Evolutionary conservation across 805 yeast genomes (phyloP).

Genomic region (Lachancea lanzarotensis): DNA sequence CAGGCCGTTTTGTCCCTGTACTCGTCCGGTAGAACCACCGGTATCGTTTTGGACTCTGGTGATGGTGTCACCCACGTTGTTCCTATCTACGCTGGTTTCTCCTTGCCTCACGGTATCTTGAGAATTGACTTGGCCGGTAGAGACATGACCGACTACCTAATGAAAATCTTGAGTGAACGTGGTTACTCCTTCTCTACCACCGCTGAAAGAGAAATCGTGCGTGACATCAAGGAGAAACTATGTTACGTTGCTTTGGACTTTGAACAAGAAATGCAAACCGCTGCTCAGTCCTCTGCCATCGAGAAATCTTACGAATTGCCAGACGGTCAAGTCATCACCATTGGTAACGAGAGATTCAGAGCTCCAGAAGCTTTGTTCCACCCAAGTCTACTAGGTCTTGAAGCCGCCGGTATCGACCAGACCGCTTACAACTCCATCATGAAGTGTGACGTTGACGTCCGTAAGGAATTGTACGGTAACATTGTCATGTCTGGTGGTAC

Average conservation of each 20-base stretch:
- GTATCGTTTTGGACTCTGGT: conserved; percentile 99
- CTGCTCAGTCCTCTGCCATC: conserved; percentile 95
- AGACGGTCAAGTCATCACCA: conserved; percentile 98
- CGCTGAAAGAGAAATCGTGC: conserved; percentile 95
- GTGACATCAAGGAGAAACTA: conserved; percentile 90
- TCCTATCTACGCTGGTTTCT: conserved; percentile 99
- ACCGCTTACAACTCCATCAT: conserved; percentile 68
- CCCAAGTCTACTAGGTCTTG: conserved; percentile 84
- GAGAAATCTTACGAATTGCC: conserved; percentile 99
- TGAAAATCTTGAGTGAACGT: conserved; percentile 97
- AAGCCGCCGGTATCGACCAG: conserved; percentile 99
- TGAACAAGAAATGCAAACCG: conserved; percentile 99
- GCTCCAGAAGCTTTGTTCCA: conserved; percentile 99
- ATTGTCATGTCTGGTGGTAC: conserved; percentile 99
- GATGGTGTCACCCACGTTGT: conserved; percentile 99
- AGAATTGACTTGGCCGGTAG: conserved; percentile 99
- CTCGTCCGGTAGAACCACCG: conserved; percentile 99
- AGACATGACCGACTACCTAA: conserved; percentile 97
- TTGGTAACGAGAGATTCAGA: conserved; percentile 99
- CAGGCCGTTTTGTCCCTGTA: conserved; percentile 97
- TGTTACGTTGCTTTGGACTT: conserved; percentile 99
- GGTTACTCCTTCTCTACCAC: conserved; percentile 98
- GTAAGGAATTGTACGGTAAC: conserved; percentile 98
- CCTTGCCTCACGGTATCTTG: conserved; percentile 96
- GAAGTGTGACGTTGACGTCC: conserved; percentile 98